These are phyloP conservation scores for Diplosphaera chodatii DNA, from an alignment of 139 green algal species.

Conservation along the genomic window DNA sequence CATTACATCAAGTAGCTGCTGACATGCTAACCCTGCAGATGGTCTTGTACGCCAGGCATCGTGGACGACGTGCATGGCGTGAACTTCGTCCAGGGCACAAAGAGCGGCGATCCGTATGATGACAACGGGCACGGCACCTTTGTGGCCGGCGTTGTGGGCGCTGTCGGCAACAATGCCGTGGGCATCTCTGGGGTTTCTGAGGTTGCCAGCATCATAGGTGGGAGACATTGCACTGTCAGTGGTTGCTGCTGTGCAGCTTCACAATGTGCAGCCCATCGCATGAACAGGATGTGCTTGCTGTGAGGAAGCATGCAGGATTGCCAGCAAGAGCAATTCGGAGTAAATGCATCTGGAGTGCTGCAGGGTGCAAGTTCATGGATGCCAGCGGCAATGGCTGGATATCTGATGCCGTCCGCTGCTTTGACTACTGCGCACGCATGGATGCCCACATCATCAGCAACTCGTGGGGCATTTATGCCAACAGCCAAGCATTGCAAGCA, in stretches of 20 bases:
- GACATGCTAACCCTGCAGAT: too few relatives aligned
- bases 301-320: too few relatives aligned
- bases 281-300: too few relatives aligned
- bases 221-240: too few relatives aligned
- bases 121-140: conserved; percentile 28
- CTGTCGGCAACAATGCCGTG: conserved; percentile 22
- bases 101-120: conserved; percentile 14
- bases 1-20: too few relatives aligned
- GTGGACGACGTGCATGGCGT: conserved; percentile 25
- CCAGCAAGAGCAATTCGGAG: too few relatives aligned
- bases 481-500: conserved; percentile 11
- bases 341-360: too few relatives aligned
- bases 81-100: conserved; percentile 18
- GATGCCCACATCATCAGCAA: conserved; percentile 23
- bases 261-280: too few relatives aligned
- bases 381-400: conserved; percentile 18
- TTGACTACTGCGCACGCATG: conserved; percentile 13
- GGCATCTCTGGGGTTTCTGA: conserved; percentile 1
- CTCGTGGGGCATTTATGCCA: conserved; percentile 23
- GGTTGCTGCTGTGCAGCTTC: too few relatives aligned
- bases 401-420: conserved; percentile 14
- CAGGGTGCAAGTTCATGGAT: conserved; percentile 17
- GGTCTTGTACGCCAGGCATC: conserved; percentile 13
- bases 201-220: background rate
- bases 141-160: conserved; percentile 24